Evolutionary conservation across 1,139 yeast genomes (phyloP), one percentile per base, ranked within the genome.

Genomic region (Blastobotrys arbuscula): DNA sequence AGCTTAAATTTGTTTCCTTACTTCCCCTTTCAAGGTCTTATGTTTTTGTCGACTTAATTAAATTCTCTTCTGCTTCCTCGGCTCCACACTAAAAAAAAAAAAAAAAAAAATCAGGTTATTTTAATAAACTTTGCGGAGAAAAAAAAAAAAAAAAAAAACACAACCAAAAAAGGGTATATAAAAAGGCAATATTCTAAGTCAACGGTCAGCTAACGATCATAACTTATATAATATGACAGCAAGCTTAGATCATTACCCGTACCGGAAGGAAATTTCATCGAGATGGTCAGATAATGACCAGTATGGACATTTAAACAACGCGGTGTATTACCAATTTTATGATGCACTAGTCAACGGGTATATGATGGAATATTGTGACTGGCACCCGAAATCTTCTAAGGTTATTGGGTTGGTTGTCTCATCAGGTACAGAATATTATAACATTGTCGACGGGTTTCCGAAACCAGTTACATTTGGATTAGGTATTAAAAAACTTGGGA

Each of bases 231-330:
- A n/a, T n/a, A n/a, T n/a, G n/a, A 12, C 20, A 15, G 58, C 61
- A 13, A 31, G 49, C 10, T 48, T 60, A 13, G 43, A 50, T 12
- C 50, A 56, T 21, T 64, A 57, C 48, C 64, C 63, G 13, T 59
- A 54, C 37, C 48, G 41, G 13, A 47, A 49, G 13, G 48, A 53
- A 8, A 49, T 57, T 15, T 47, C 59, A 1, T 60, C 66, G 7
- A 51, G 68, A 23, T 61, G 66, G 63, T 50, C 56, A 6, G 68
- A 64, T 43, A 61, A 60, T 42, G 67, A 62, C 50, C 62, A 56
- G 44, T 61, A 62, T 38, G 67, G 67, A 12, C 68, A 64, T 49
- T 52, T 64, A 35, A 64, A 63, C 54, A 62, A 63, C 39, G 62
- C 67, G 8, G 56, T 59, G n/a, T 63, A 61, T 50, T 62, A 60